Conservation (phyloP, 345 rosid species). For the Psidium guajava region DNA sequence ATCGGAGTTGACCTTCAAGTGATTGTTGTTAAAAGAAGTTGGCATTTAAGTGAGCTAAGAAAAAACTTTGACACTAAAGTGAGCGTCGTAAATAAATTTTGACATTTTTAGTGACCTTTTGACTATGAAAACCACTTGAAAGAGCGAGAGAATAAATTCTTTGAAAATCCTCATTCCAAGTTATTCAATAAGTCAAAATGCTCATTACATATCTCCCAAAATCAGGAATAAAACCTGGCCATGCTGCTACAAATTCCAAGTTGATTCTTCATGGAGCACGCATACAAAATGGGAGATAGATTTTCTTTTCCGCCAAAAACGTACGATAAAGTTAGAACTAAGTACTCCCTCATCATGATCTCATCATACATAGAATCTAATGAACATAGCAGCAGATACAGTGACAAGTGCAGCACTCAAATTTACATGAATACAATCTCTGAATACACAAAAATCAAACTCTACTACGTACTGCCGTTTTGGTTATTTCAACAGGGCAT, state of each 20-base stretch:
- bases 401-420: background rate
- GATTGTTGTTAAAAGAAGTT: too few relatives aligned
- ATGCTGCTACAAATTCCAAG: background rate
- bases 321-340: background rate
- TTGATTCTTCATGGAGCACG: background rate
- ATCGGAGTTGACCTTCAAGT: too few relatives aligned
- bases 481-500: background rate
- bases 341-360: background rate
- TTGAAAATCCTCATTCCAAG: background rate
- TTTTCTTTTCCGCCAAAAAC: background rate
- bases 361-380: background rate
- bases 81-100: too few relatives aligned
- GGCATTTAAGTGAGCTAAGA: too few relatives aligned
- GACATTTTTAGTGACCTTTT: too few relatives aligned
- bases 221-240: background rate
- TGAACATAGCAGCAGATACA: background rate
- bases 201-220: background rate
- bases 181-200: background rate
- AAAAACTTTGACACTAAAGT: too few relatives aligned
- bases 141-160: background rate
- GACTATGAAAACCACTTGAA: too few relatives aligned
- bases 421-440: background rate
- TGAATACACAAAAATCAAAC: background rate
- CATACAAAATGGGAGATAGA: background rate
- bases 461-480: background rate